These are phyloP conservation scores for Rhipidocladum racemiflorum DNA, from an alignment of 176 grass and related monocot genomes.

Conservation along the genomic window DNA sequence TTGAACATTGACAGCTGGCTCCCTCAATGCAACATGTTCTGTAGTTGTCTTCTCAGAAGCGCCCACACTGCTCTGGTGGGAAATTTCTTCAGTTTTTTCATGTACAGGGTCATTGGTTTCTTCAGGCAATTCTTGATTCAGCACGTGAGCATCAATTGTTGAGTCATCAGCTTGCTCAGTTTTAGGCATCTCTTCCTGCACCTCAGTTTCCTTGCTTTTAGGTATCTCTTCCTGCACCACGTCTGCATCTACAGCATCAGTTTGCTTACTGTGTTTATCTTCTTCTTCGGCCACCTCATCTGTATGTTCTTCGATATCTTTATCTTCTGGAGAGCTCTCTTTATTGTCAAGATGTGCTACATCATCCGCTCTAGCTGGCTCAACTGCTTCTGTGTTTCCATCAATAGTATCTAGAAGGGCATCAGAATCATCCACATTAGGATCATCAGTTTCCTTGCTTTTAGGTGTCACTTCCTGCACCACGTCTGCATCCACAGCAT, in stretches of 20 bases:
- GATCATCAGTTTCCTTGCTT: not conserved
- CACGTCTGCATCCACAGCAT: not conserved
- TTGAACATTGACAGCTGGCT: slow-evolving; percentile 9
- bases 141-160: slow-evolving; percentile 3
- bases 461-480: slow-evolving; percentile 23
- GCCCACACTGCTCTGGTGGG: slow-evolving; percentile 7
- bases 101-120: not conserved
- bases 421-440: not conserved
- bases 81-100: slow-evolving; percentile 22
- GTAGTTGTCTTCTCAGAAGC: slow-evolving; percentile 12
- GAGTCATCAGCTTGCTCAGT: not conserved
- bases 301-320: not conserved
- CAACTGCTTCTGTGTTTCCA: slow-evolving; percentile 23
- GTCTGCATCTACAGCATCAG: not conserved
- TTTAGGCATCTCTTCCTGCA: slow-evolving; percentile 23
- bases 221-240: slow-evolving; percentile 23
- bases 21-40: not conserved
- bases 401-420: slow-evolving; percentile 8
- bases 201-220: slow-evolving; percentile 14
- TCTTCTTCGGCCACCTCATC: slow-evolving; percentile 9
- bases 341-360: not conserved
- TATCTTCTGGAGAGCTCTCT: slow-evolving; percentile 26
- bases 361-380: not conserved
- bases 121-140: slow-evolving; percentile 33
- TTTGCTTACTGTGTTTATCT: slow-evolving; percentile 34